phyloP scores from a whole-genome alignment of 345 rosid species.

The Populus simonii region DNA sequence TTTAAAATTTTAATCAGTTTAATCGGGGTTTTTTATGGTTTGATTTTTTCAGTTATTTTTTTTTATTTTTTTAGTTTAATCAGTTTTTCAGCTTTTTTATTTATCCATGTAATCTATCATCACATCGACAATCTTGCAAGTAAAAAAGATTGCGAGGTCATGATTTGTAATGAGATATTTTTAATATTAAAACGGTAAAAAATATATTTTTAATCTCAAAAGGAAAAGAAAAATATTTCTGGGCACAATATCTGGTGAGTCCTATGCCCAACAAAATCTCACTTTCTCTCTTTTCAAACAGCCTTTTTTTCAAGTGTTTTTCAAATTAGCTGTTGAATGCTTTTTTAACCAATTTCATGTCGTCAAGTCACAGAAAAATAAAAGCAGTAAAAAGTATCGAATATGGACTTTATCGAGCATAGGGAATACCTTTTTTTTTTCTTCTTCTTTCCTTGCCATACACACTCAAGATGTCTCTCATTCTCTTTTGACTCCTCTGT shows the following conservation, averaged over 20 bases:
- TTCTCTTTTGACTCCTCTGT: conserved; percentile 20
- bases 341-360: not conserved
- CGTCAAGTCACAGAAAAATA: conserved; percentile 7
- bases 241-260: not conserved
- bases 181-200: not conserved
- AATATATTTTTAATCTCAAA: not conserved
- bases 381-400: not conserved
- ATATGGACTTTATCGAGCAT: conserved; percentile 16
- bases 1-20: no score
- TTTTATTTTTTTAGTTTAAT: no score
- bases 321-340: conserved; percentile 2
- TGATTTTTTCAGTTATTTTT: no score
- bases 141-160: no score
- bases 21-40: no score
- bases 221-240: not conserved
- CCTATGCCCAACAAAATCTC: conserved; percentile 12
- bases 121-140: no score
- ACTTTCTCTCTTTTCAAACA: conserved; percentile 10
- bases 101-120: no score
- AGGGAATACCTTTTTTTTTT: conserved; percentile 2
- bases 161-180: no score
- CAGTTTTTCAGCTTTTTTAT: no score
- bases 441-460: not conserved
- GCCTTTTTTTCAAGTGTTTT: not conserved
- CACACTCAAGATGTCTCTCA: conserved; percentile 15